Conservation (phyloP, 805 yeast species). For the Brettanomyces anomalus region DNA sequence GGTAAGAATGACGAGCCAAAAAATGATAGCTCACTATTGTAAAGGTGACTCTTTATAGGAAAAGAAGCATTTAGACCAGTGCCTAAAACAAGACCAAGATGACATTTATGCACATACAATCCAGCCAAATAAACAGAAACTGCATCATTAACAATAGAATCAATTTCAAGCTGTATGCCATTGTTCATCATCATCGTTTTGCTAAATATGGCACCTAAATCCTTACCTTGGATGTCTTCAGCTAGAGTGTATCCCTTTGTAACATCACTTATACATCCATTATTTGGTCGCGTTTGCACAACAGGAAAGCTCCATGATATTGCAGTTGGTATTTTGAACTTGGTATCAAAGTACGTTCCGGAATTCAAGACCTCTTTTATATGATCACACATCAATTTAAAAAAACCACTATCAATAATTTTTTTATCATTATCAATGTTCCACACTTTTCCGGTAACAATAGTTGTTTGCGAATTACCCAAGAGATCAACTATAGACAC, state of each 20-base stretch:
- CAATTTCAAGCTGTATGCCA: constrained; percentile 28
- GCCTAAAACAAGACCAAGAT: constrained; percentile 54
- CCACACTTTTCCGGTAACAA: constrained; percentile 6
- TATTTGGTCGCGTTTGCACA: constrained; percentile 30
- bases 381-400: constrained; percentile 31
- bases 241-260: constrained; percentile 52
- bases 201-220: constrained; percentile 35
- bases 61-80: constrained; percentile 59
- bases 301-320: constrained; percentile 54
- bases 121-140: constrained; percentile 58
- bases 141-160: constrained; percentile 48
- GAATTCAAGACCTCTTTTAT: constrained; percentile 22
- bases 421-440: constrained; percentile 27
- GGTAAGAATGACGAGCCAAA: constrained; percentile 38
- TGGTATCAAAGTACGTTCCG: constrained; percentile 4
- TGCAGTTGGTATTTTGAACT: constrained; percentile 29
- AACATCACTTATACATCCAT: constrained; percentile 39
- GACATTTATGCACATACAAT: constrained; percentile 23
- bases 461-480: constrained; percentile 8
- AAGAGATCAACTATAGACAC: constrained; percentile 19
- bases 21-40: constrained; percentile 46
- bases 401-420: constrained; percentile 32
- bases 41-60: constrained; percentile 11
- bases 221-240: constrained; percentile 31
- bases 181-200: constrained; percentile 19